Conservation (phyloP, 2,329 filamentous ascomycete species). For the Podosphaera leucotricha region DNA sequence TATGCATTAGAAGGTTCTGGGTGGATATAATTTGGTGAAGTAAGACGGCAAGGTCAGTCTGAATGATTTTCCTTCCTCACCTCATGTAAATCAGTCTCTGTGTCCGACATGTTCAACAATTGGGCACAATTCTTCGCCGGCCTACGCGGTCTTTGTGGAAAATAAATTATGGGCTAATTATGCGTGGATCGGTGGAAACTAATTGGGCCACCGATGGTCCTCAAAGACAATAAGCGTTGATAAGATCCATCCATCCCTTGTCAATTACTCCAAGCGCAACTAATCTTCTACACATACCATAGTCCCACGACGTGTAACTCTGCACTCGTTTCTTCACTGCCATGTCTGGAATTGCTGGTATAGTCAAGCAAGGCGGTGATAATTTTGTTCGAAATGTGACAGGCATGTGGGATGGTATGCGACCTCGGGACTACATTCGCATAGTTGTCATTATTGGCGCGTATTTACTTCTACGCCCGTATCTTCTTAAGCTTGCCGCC, state of each 20-base stretch:
- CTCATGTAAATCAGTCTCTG: not conserved
- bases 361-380: conserved; percentile 3
- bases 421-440: conserved; percentile 35
- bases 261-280: no score
- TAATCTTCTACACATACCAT: no score
- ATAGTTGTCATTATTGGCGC: conserved; percentile 47
- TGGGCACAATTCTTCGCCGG: not conserved
- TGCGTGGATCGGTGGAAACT: no score
- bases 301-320: no score
- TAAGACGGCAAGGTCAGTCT: not conserved
- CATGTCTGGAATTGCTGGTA: not conserved
- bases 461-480: conserved; percentile 52
- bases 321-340: not conserved
- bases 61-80: not conserved
- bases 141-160: not conserved
- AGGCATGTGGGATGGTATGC: conserved; percentile 26
- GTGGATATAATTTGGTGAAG: not conserved
- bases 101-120: not conserved
- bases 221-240: no score
- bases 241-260: no score
- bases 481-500: conserved; percentile 43
- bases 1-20: not conserved
- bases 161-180: no score
- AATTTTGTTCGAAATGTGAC: conserved; percentile 25
- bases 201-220: no score